Conservation (phyloP, 148 eudicot genomes). For the Silene conica region DNA sequence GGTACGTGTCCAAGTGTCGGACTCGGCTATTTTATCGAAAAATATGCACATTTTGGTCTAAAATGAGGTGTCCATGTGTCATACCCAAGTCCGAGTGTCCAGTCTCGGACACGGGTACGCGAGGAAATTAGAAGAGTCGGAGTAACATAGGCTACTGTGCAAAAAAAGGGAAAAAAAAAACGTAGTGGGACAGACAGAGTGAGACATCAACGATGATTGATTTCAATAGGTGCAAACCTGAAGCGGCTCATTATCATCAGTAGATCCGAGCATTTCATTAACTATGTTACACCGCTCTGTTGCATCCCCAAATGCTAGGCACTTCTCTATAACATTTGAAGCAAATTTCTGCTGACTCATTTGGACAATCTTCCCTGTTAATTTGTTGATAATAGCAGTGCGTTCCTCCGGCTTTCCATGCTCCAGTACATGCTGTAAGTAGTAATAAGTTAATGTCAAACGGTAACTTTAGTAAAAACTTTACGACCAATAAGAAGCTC, state of each 20-base stretch:
- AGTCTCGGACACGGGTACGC: too few relatives aligned
- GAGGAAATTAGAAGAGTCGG: too few relatives aligned
- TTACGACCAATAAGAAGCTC: too few relatives aligned
- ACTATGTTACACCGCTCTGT: slow-evolving; percentile 62
- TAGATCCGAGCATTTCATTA: slow-evolving; percentile 70
- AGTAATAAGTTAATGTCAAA: slow-evolving; percentile 2
- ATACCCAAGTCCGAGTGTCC: too few relatives aligned
- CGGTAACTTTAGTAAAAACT: background rate
- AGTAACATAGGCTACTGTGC: too few relatives aligned
- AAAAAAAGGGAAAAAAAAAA: too few relatives aligned
- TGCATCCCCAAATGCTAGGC: slow-evolving; percentile 73
- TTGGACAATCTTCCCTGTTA: slow-evolving; percentile 75
- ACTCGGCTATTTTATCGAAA: too few relatives aligned
- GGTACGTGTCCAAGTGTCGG: too few relatives aligned
- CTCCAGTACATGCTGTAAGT: slow-evolving; percentile 75
- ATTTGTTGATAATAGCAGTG: slow-evolving; percentile 53
- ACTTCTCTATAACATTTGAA: slow-evolving; percentile 84
- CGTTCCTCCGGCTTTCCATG: slow-evolving; percentile 89
- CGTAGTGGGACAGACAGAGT: background rate
- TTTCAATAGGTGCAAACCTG: slow-evolving; percentile 40
- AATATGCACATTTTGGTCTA: too few relatives aligned
- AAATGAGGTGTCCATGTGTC: too few relatives aligned
- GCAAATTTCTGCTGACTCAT: slow-evolving; percentile 98
- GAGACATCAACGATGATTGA: background rate
- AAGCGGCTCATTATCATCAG: slow-evolving; percentile 83